A percentile compares a stretch with the other conserved stretches of the same genome.
Conservation (phyloP, 1,284 basidiomycete species). For the Apiotrichum montevideense region DNA sequence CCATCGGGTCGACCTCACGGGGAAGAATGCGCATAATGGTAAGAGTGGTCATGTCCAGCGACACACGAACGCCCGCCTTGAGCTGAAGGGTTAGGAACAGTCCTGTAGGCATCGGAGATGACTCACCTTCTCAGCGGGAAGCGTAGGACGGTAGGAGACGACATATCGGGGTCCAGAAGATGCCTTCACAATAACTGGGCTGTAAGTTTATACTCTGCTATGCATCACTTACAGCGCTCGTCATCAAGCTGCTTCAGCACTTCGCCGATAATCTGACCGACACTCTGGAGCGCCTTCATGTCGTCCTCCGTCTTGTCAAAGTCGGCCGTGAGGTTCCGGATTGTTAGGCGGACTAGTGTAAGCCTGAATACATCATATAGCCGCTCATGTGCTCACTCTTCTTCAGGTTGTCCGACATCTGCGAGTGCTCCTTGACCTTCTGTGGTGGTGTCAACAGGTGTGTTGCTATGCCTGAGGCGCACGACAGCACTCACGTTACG, state of each 20-base stretch:
- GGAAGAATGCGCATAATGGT: constrained; percentile 99
- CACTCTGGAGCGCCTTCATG: constrained; percentile 97
- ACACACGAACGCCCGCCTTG: constrained; percentile 90
- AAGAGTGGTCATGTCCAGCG: constrained; percentile 97
- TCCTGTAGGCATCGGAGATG: not conserved
- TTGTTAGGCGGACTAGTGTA: constrained; percentile 41
- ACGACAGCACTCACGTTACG: constrained; percentile 33
- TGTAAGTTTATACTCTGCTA: not conserved
- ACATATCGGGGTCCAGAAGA: constrained; percentile 98
- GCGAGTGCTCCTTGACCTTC: constrained; percentile 88
- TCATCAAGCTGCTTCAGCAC: constrained; percentile 98
- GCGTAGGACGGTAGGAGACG: constrained; percentile 91
- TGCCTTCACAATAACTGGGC: constrained; percentile 93
- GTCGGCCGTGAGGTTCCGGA: constrained; percentile 80
- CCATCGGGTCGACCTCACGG: constrained; percentile 93
- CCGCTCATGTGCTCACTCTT: constrained; percentile 56
- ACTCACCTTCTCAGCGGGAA: constrained; percentile 71
- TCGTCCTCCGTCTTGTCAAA: constrained; percentile 98
- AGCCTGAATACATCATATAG: not conserved
- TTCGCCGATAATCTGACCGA: constrained; percentile 98
- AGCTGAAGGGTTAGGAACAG: constrained; percentile 50
- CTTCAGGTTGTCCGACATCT: constrained; percentile 75
- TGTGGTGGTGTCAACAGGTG: constrained; percentile 40
- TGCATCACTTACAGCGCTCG: constrained; percentile 72
- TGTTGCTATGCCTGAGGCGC: not conserved